These are phyloP conservation scores for Trametes punicea DNA, from an alignment of 768 basidiomycete species.

Conservation along the genomic window DNA sequence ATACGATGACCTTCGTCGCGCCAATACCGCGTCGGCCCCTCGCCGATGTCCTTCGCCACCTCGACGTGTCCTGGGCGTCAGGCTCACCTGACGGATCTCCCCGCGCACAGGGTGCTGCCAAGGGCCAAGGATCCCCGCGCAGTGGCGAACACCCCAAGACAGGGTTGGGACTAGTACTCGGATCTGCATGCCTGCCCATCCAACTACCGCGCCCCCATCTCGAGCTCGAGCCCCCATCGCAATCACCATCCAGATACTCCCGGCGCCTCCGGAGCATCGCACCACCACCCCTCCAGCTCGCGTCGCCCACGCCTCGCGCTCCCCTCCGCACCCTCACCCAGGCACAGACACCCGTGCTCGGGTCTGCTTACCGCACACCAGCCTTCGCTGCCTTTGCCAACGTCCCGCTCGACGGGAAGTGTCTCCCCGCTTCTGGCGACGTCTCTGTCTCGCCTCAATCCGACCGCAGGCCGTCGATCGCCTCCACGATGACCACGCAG, in stretches of 20 bases:
- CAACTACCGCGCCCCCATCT: background rate
- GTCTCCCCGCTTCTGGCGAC: background rate
- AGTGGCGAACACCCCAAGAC: background rate
- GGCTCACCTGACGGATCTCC: background rate
- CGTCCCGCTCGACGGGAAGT: background rate
- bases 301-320: conserved; percentile 11
- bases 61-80: conserved; percentile 5
- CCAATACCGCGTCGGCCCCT: conserved; percentile 8
- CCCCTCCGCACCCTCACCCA: background rate
- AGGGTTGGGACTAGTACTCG: conserved; percentile 9
- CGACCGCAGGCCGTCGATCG: background rate
- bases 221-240: background rate
- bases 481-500: conserved; percentile 2
- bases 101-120: background rate
- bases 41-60: conserved; percentile 6
- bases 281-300: conserved; percentile 21
- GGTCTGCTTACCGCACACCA: background rate
- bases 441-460: conserved; percentile 2
- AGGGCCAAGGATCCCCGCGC: background rate
- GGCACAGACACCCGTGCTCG: background rate
- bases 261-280: conserved; percentile 19
- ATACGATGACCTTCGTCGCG: conserved; percentile 9
- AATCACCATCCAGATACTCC: conserved; percentile 17
- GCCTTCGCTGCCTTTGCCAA: background rate
- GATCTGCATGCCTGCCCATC: background rate